phyloP scores from a whole-genome alignment of 805 yeast species.

The Lipomyces chichibuensis region DNA sequence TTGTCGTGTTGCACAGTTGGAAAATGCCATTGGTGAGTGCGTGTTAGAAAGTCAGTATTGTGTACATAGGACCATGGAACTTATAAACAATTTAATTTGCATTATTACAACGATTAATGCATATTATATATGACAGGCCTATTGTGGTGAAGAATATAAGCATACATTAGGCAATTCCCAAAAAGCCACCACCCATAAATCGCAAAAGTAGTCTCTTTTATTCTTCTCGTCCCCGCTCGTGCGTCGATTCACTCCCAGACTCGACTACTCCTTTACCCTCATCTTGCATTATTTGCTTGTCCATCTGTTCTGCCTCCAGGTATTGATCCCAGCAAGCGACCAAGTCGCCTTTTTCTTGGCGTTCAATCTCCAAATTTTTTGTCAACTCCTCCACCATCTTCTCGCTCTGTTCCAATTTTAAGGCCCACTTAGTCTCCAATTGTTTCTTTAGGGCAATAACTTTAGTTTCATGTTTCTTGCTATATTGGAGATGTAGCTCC shows the following conservation, averaged over 20 bases:
- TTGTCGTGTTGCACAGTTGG: background rate
- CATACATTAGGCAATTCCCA: background rate
- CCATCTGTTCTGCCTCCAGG: slow-evolving; percentile 27
- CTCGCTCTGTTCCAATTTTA: slow-evolving; percentile 14
- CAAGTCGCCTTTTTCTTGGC: slow-evolving; percentile 32
- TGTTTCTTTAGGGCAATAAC: slow-evolving; percentile 27
- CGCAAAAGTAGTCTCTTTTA: background rate
- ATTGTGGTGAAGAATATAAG: background rate
- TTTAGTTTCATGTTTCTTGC: slow-evolving; percentile 31
- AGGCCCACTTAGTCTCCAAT: slow-evolving; percentile 25
- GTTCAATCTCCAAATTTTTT: slow-evolving; percentile 19
- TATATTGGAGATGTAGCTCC: slow-evolving; percentile 31
- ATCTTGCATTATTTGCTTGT: background rate
- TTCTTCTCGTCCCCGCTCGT: background rate
- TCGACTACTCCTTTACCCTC: background rate
- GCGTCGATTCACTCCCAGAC: background rate
- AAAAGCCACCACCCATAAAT: background rate
- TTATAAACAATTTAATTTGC: background rate
- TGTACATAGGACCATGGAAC: background rate
- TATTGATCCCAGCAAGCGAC: slow-evolving; percentile 31
- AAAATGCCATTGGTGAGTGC: background rate
- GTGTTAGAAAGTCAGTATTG: background rate
- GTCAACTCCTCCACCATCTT: slow-evolving; percentile 6
- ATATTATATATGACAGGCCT: background rate
- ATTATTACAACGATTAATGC: background rate